A percentile compares a stretch with the other conserved stretches of the same genome.
Conservation (phyloP, 2,329 filamentous ascomycete genomes). For the Aspergillus fischeri region DNA sequence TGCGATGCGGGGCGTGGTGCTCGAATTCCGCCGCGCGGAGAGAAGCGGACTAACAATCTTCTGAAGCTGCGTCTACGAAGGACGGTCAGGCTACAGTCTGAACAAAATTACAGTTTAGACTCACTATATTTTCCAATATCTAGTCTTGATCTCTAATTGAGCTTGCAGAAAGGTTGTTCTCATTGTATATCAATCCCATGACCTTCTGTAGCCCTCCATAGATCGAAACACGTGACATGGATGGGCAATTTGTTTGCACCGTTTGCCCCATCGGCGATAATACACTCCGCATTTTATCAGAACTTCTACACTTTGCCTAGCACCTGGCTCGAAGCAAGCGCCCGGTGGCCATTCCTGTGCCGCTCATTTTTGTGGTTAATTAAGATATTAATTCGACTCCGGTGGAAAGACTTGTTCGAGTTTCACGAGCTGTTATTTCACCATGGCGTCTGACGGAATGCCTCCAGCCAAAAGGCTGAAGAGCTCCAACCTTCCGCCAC, state of each 20-base stretch:
- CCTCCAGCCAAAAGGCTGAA: constrained; percentile 39
- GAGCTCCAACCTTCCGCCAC: constrained; percentile 31
- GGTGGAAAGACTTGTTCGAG: not conserved
- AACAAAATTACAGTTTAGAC: not conserved
- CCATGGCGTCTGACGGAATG: constrained; percentile 33
- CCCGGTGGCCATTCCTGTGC: constrained; percentile 1
- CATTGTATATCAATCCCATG: not conserved
- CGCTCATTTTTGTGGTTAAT: not conserved
- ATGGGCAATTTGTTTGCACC: constrained; percentile 23
- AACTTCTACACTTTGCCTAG: constrained; percentile 1
- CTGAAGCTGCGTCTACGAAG: not conserved
- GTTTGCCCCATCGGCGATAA: constrained; percentile 21
- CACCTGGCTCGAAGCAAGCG: not conserved
- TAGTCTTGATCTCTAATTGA: not conserved
- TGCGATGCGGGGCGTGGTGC: constrained; percentile 28
- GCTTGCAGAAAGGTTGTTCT: not conserved
- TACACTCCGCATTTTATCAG: not conserved
- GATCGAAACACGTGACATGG: constrained; percentile 18
- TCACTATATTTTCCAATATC: not conserved
- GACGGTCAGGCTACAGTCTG: not conserved
- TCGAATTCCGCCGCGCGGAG: constrained; percentile 11
- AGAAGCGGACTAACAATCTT: not conserved
- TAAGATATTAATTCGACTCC: no score
- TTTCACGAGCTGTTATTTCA: not conserved
- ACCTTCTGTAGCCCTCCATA: not conserved